Evolutionary conservation across 1,284 basidiomycete species (phyloP).

Genomic region (Ustilago crameri): DNA sequence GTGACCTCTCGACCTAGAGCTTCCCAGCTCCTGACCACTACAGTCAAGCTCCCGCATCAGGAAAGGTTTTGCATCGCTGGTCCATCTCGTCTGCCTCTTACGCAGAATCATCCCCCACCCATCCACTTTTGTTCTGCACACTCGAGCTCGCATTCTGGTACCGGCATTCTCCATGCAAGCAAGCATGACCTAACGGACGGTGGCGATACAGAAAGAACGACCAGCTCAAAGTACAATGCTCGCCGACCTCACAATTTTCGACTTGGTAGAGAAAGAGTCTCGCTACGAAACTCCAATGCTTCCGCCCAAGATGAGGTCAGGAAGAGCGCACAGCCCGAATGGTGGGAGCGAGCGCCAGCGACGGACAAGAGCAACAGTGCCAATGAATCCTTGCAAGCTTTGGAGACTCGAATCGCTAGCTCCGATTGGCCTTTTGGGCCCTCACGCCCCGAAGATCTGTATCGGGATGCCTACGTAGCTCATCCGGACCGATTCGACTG

Average conservation of each 20-base stretch:
- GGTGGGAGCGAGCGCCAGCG: constrained; percentile 16
- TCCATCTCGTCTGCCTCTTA: constrained; percentile 23
- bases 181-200: neutral
- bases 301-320: neutral
- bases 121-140: constrained; percentile 13
- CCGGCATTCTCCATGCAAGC: constrained; percentile 5
- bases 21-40: constrained; percentile 8
- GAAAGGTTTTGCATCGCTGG: constrained; percentile 25
- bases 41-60: constrained; percentile 11
- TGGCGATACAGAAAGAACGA: constrained; percentile 6
- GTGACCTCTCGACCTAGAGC: constrained; percentile 28
- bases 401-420: constrained; percentile 24
- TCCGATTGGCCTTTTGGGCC: constrained; percentile 29
- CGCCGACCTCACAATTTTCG: constrained; percentile 16
- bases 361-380: neutral
- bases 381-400: constrained; percentile 15
- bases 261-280: constrained; percentile 4
- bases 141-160: constrained; percentile 25
- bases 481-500: constrained; percentile 48
- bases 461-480: constrained; percentile 41
- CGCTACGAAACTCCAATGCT: constrained; percentile 2
- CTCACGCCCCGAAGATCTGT: constrained; percentile 36
- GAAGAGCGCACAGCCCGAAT: constrained; percentile 12
- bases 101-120: neutral
- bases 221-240: neutral